Percentiles rank a stretch among this genome's conserved stretches.
Conservation (phyloP, 805 yeast species). For the Teunomyces lycoperdinae region DNA sequence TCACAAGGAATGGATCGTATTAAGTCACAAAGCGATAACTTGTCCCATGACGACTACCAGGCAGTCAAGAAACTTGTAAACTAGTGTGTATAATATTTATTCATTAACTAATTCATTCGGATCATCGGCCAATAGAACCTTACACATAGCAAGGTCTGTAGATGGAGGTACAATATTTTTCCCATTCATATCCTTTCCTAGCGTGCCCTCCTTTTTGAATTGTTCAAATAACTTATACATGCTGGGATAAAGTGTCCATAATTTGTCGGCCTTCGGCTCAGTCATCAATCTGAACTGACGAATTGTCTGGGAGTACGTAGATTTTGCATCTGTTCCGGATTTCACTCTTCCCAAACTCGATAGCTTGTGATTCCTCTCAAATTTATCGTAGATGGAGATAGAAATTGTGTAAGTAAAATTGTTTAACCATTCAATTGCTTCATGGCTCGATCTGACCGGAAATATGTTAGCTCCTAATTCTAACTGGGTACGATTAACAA, state of each 20-base stretch:
- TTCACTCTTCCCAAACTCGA: constrained; percentile 54
- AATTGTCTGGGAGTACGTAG: constrained; percentile 48
- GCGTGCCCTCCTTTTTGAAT: constrained; percentile 24
- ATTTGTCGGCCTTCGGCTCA: constrained; percentile 44
- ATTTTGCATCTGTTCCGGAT: constrained; percentile 49
- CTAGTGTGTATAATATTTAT: constrained; percentile 3
- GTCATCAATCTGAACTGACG: constrained; percentile 61
- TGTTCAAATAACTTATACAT: constrained; percentile 31
- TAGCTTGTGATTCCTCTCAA: constrained; percentile 51
- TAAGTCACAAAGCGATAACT: constrained; percentile 43
- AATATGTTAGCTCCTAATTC: constrained; percentile 48
- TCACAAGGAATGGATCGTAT: constrained; percentile 34
- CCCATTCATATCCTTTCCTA: constrained; percentile 43
- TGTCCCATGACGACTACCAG: constrained; percentile 54
- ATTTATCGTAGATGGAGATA: constrained; percentile 51
- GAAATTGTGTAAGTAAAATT: constrained; percentile 58
- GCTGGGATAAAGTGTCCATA: constrained; percentile 40
- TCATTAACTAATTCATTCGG: constrained; percentile 41
- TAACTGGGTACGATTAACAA: constrained; percentile 46
- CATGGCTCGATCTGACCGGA: constrained; percentile 45
- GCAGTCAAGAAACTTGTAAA: constrained; percentile 43
- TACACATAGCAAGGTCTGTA: constrained; percentile 46
- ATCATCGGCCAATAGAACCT: constrained; percentile 48
- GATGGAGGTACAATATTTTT: constrained; percentile 48
- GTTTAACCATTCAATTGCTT: constrained; percentile 50